A percentile compares a stretch with the other conserved stretches of the same genome.
Conservation (phyloP, 352 stramenopile genomes). For the Globisporangium acanthophoron region DNA sequence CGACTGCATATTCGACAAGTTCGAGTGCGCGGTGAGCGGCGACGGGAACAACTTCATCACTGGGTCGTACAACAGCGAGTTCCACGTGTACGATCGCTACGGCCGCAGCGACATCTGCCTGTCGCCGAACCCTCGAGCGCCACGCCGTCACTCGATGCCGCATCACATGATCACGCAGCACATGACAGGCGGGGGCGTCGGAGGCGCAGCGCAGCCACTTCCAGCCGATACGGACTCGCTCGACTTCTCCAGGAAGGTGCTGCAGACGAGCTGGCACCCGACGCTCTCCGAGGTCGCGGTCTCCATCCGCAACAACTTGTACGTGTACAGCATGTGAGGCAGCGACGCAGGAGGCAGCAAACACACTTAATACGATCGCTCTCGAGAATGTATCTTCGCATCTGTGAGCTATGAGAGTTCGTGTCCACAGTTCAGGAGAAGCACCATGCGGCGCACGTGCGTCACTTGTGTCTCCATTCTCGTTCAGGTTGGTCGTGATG, state of each 20-base stretch:
- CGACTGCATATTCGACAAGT: constrained; percentile 98
- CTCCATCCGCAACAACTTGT: constrained; percentile 79
- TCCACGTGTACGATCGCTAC: constrained; percentile 90
- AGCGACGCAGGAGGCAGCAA: not conserved
- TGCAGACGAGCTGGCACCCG: constrained; percentile 84
- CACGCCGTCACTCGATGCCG: constrained; percentile 63
- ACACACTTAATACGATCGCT: not conserved
- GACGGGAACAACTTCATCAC: constrained; percentile 92
- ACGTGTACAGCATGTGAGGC: constrained; percentile 65
- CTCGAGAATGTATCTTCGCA: not conserved
- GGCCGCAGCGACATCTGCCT: constrained; percentile 71
- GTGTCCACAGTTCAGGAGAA: too few relatives aligned
- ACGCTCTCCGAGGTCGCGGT: constrained; percentile 75
- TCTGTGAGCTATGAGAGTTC: not conserved
- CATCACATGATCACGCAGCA: constrained; percentile 61
- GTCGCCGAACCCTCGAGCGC: constrained; percentile 39
- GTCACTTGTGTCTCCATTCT: not conserved
- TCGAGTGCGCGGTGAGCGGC: constrained; percentile 89
- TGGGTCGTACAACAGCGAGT: constrained; percentile 93
- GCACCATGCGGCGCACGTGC: too few relatives aligned
- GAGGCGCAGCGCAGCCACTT: constrained; percentile 21
- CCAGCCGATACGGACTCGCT: constrained; percentile 40
- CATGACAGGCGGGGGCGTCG: constrained; percentile 32
- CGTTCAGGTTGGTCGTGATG: not conserved
- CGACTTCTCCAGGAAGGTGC: constrained; percentile 84